These are phyloP conservation scores for Globisporangium radiosum DNA, from an alignment of 352 stramenopile genomes.

Conservation along the genomic window DNA sequence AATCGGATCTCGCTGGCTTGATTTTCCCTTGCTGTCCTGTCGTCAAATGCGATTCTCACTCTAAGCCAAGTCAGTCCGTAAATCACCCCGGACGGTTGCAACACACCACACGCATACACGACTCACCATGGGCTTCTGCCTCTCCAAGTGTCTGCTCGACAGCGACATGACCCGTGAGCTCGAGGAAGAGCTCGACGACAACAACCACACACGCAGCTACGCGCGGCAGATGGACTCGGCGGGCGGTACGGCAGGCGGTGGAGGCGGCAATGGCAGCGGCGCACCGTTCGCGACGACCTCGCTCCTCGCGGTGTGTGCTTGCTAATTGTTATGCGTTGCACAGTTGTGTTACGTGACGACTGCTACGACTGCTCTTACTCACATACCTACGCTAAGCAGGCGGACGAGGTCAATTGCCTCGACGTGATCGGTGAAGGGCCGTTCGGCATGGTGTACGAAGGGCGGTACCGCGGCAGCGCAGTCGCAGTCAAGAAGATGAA, in stretches of 20 bases:
- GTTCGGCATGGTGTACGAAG: constrained; percentile 80
- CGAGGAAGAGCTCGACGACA: constrained; percentile 76
- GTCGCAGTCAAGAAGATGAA: constrained; percentile 87
- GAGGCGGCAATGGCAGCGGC: constrained; percentile 31
- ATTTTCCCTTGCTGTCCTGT: too few relatives aligned
- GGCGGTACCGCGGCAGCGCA: constrained; percentile 75
- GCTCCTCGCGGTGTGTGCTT: constrained; percentile 50
- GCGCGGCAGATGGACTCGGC: constrained; percentile 20
- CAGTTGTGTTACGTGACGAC: background rate
- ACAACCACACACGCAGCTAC: constrained; percentile 40
- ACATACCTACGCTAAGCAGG: constrained; percentile 20
- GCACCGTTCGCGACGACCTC: constrained; percentile 68
- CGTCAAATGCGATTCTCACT: too few relatives aligned
- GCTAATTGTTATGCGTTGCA: background rate
- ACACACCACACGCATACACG: background rate
- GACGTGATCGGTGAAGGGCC: constrained; percentile 75
- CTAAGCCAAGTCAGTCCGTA: too few relatives aligned
- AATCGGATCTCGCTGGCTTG: too few relatives aligned
- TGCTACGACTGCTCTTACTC: background rate
- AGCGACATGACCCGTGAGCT: constrained; percentile 82
- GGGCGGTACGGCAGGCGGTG: background rate
- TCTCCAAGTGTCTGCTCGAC: constrained; percentile 81
- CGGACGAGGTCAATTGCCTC: constrained; percentile 78
- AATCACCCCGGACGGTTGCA: background rate
- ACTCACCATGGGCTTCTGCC: constrained; percentile 71